Evolutionary conservation across 129 eudicot species (phyloP), one percentile per base, ranked within the genome.

Genomic region (Chrysanthemum seticuspe): DNA sequence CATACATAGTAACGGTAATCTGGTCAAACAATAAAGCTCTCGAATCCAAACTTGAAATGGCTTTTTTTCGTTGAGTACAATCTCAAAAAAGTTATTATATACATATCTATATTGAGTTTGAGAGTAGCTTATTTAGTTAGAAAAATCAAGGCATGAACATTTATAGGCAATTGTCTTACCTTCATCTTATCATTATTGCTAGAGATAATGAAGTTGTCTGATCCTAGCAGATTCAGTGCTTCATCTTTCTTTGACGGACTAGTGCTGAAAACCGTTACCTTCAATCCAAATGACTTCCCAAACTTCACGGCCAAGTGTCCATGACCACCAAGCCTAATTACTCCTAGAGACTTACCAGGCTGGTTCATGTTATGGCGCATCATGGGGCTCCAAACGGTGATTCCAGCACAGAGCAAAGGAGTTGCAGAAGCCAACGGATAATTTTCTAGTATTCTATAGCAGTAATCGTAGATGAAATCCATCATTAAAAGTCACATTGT

Each of bases 331-430:
- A 89, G 86, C 50, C 98, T 96, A 27, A 92, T 74, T 62, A 92
- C 98, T 66, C 98, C 98, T 11, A 92, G 80, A 27, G 91, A 87
- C 51, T 89, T 92, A 21, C 96, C 98, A 5, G 96, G 92, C 58
- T 82, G 91, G 65, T 87, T 89, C 95, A 92, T 92, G 70, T 84
- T 84, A 80, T 89, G 95, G 49, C 77, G 79, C 54, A 87, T 80
- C 98, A 92, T 92, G 48, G 98, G 98, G 60, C 92, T 53, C 84
- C 89, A 92, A 67, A 92, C 98, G n/a, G 98, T 92, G 65, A 87
- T 92, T 71, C 98, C 98, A 76, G 98, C 95, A 83, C 98, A 92
- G 5, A 92, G 77, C 82, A 92, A 82, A 75, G 96, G 98, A 15
- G 96, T 96, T 70, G 96, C 98, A 16, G 77, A 67, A 62, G 87